These are phyloP conservation scores for Tylopilus plumbeoviolaceoides DNA, from an alignment of 768 basidiomycete species.

Conservation along the genomic window DNA sequence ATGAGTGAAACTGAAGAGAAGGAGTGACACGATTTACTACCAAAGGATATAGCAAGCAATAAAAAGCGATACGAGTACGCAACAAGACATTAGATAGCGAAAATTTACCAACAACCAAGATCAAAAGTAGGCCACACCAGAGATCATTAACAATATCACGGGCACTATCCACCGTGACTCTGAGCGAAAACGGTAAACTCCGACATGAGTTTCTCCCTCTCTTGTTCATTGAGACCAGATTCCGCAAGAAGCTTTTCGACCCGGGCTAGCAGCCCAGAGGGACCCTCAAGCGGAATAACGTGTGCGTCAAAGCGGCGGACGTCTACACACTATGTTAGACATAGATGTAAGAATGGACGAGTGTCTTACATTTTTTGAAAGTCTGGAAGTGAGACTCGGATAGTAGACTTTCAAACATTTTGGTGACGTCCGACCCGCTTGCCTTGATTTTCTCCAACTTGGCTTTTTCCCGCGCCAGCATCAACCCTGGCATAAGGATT, in stretches of 20 bases:
- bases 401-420: constrained; percentile 33
- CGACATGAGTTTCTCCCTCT: constrained; percentile 48
- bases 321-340: constrained; percentile 38
- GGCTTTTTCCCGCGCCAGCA: constrained; percentile 28
- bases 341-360: constrained; percentile 8
- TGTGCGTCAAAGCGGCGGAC: constrained; percentile 73
- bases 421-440: constrained; percentile 33
- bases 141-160: constrained; percentile 2
- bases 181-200: constrained; percentile 57
- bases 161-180: constrained; percentile 22
- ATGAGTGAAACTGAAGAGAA: constrained; percentile 3
- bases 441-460: constrained; percentile 17
- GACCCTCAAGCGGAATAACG: constrained; percentile 71
- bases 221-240: constrained; percentile 46
- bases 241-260: constrained; percentile 57
- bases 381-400: constrained; percentile 36
- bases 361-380: constrained; percentile 61
- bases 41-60: constrained; percentile 15
- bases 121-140: background rate
- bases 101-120: constrained; percentile 25
- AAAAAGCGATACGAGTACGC: constrained; percentile 16
- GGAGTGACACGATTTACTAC: constrained; percentile 13
- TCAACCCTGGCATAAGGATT: constrained; percentile 47
- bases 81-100: constrained; percentile 21
- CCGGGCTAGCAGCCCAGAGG: constrained; percentile 61